Percentiles rank a stretch among this genome's conserved stretches.
These are phyloP conservation scores for Henningerozyma blattae DNA, from an alignment of 805 yeast species.

Conservation along the genomic window DNA sequence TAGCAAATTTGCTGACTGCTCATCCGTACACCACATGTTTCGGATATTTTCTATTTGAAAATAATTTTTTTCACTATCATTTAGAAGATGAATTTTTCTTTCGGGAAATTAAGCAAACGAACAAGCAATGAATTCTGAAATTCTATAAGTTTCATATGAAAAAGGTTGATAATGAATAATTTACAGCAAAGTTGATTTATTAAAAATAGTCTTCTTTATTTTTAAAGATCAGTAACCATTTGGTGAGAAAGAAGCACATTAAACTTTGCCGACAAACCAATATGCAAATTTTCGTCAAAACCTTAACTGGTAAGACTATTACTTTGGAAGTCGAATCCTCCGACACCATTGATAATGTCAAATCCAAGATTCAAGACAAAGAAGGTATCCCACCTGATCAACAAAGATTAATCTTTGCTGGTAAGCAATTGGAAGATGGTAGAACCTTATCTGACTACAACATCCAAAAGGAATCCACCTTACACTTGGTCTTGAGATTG, in stretches of 20 bases:
- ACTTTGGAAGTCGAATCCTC: constrained; percentile 97
- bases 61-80: too few species aligned
- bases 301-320: constrained; percentile 37
- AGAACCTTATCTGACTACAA: constrained; percentile 96
- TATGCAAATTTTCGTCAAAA: constrained; percentile 98
- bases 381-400: constrained; percentile 98
- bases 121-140: too few species aligned
- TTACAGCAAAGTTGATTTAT: too few species aligned
- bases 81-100: too few species aligned
- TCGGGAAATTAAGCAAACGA: too few species aligned
- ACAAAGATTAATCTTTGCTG: constrained; percentile 94
- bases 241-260: constrained; percentile 29
- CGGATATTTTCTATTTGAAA: too few species aligned
- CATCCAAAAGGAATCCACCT: constrained; percentile 95
- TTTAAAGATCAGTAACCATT: too few species aligned
- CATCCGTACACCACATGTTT: too few species aligned
- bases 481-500: constrained; percentile 92
- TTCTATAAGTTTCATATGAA: too few species aligned
- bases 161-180: too few species aligned
- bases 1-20: too few species aligned
- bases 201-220: too few species aligned
- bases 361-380: constrained; percentile 92
- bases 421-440: constrained; percentile 94
- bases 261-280: constrained; percentile 37
- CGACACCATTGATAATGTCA: constrained; percentile 94